A percentile compares a stretch with the other conserved stretches of the same genome.
phyloP scores from a whole-genome alignment of 2,329 filamentous ascomycete genomes.

The Talaromyces sp. region DNA sequence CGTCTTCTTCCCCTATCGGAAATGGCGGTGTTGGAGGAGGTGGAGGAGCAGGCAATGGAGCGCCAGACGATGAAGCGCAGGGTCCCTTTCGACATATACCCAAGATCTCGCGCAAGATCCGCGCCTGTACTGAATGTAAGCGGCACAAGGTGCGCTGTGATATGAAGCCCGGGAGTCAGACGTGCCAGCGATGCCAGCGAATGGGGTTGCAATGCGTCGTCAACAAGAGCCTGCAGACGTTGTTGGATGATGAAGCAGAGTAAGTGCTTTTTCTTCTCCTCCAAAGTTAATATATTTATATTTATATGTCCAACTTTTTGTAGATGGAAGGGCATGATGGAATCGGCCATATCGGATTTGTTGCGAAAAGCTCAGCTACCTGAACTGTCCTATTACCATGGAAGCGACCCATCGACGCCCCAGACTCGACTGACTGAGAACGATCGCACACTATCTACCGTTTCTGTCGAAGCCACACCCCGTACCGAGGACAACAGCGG shows the following conservation, averaged over 20 bases:
- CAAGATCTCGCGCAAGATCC: constrained; percentile 42
- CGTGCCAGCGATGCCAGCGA: constrained; percentile 48
- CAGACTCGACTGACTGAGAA: constrained; percentile 23
- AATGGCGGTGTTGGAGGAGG: not conserved
- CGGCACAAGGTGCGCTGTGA: constrained; percentile 54
- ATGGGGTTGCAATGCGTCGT: constrained; percentile 48
- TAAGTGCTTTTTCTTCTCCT: constrained; percentile 18
- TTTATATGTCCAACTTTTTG: constrained; percentile 11
- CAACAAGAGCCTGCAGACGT: constrained; percentile 49
- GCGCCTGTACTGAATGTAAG: constrained; percentile 51
- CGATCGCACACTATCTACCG: constrained; percentile 29
- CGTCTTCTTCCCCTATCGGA: constrained; percentile 28
- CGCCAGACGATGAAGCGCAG: constrained; percentile 25
- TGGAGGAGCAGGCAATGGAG: constrained; percentile 16
- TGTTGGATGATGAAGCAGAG: constrained; percentile 47
- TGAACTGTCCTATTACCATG: constrained; percentile 35
- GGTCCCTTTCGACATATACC: constrained; percentile 26
- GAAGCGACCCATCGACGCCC: constrained; percentile 23
- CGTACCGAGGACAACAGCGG: constrained; percentile 17
- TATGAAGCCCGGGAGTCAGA: constrained; percentile 46
- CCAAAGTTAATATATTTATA: not conserved
- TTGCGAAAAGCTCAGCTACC: constrained; percentile 33
- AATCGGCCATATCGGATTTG: constrained; percentile 35
- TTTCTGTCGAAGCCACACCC: constrained; percentile 24
- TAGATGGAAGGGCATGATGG: constrained; percentile 36